Evolutionary conservation across 2,329 filamentous ascomycete species (phyloP).

Genomic region (Talaromyces sp.): DNA sequence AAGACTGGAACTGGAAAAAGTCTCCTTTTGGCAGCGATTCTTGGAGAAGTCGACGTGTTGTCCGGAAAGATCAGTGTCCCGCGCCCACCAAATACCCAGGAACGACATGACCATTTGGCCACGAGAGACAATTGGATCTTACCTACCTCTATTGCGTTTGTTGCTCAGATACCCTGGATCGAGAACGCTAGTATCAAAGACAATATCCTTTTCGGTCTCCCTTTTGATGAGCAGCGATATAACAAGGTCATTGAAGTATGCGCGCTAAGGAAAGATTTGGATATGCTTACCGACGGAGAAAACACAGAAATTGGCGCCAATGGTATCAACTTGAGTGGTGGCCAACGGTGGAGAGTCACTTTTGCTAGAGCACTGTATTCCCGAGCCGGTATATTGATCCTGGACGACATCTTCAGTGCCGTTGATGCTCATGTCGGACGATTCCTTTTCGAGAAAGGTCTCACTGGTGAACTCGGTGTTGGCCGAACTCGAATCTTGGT

Average conservation of each 20-base stretch:
- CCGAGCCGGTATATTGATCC: conserved; percentile 69
- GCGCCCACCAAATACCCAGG: conserved; percentile 48
- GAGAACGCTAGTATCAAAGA: conserved; percentile 76
- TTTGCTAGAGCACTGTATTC: conserved; percentile 80
- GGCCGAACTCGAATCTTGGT: conserved; percentile 74
- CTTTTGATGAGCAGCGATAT: conserved; percentile 68
- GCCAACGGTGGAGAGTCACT: conserved; percentile 78
- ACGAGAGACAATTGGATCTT: conserved; percentile 66
- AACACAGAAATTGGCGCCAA: conserved; percentile 80
- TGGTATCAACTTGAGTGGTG: conserved; percentile 79
- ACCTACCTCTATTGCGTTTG: conserved; percentile 67
- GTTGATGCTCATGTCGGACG: conserved; percentile 79
- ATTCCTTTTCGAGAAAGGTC: conserved; percentile 73
- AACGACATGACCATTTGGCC: conserved; percentile 63
- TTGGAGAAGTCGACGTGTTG: conserved; percentile 72
- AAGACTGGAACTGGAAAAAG: conserved; percentile 78
- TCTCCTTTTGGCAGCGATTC: conserved; percentile 68
- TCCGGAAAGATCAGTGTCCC: conserved; percentile 59
- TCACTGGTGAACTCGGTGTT: conserved; percentile 67
- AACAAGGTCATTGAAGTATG: conserved; percentile 68
- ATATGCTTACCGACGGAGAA: conserved; percentile 74
- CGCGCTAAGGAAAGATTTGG: conserved; percentile 71
- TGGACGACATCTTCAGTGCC: conserved; percentile 81
- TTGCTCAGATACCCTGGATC: conserved; percentile 80
- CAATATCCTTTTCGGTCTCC: conserved; percentile 76